These are phyloP conservation scores for Endoconidiophora laricicola DNA, from an alignment of 2,329 filamentous ascomycete genomes.

Conservation along the genomic window DNA sequence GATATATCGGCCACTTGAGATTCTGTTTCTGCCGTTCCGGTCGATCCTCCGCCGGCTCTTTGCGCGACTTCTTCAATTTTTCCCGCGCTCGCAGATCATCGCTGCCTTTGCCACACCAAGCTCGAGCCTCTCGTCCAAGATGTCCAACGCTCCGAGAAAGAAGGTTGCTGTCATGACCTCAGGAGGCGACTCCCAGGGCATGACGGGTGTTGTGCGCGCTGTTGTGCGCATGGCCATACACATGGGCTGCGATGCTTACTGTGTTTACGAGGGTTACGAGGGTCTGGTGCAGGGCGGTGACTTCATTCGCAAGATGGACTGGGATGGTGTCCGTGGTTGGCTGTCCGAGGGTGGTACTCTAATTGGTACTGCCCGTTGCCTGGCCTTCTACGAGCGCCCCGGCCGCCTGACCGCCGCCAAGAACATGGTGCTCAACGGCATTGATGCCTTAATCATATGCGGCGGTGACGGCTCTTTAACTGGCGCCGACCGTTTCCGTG, in stretches of 20 bases:
- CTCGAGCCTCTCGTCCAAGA: slow-evolving; percentile 16
- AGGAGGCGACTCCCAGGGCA: slow-evolving; percentile 84
- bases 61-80: slow-evolving; percentile 9
- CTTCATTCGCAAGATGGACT: slow-evolving; percentile 73
- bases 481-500: slow-evolving; percentile 81
- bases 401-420: slow-evolving; percentile 76
- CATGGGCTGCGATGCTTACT: slow-evolving; percentile 62
- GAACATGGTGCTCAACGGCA: slow-evolving; percentile 85
- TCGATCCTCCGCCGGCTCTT: slow-evolving; percentile 15
- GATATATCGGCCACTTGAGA: slow-evolving; percentile 19
- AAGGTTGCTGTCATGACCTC: slow-evolving; percentile 87
- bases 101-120: slow-evolving; percentile 7
- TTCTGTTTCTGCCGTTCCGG: slow-evolving; percentile 18
- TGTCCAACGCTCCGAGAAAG: slow-evolving; percentile 32
- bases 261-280: slow-evolving; percentile 88
- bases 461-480: slow-evolving; percentile 94
- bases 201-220: slow-evolving; percentile 82
- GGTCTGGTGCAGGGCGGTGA: slow-evolving; percentile 79
- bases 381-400: slow-evolving; percentile 75
- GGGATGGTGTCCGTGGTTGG: slow-evolving; percentile 90
- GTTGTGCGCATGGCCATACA: slow-evolving; percentile 85
- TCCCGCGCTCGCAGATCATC: slow-evolving; percentile 9
- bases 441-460: slow-evolving; percentile 91
- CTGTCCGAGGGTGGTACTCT: slow-evolving; percentile 86
- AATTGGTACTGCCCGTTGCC: slow-evolving; percentile 88